Evolutionary conservation across 495 filamentous ascomycete genomes (phyloP).

Genomic region (Jackrogersella minutella): DNA sequence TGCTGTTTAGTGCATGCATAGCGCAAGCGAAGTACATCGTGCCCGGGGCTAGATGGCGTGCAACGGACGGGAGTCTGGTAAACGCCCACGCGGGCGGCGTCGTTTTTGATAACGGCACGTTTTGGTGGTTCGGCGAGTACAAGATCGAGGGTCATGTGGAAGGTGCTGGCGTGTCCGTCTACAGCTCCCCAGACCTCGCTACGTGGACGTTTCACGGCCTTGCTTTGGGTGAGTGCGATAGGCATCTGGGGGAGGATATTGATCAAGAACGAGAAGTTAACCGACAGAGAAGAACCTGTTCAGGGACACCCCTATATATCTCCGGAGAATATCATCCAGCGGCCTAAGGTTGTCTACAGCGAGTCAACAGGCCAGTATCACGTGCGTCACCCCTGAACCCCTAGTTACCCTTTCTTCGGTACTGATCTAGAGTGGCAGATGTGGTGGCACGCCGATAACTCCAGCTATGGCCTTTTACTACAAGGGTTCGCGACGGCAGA

Average conservation of each 20-base stretch:
- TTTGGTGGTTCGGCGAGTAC: slow-evolving; percentile 57
- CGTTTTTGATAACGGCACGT: slow-evolving; percentile 48
- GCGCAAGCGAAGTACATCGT: slow-evolving; percentile 53
- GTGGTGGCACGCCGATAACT: slow-evolving; percentile 60
- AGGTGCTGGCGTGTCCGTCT: slow-evolving; percentile 53
- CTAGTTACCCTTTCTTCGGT: neutral
- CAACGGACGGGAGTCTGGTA: slow-evolving; percentile 51
- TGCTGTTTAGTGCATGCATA: slow-evolving; percentile 28
- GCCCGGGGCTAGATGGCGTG: slow-evolving; percentile 54
- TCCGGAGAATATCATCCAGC: slow-evolving; percentile 51
- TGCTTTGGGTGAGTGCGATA: slow-evolving; percentile 43
- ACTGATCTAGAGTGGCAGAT: slow-evolving; percentile 44
- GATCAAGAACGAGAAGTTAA: slow-evolving; percentile 4
- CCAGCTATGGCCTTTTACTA: slow-evolving; percentile 52
- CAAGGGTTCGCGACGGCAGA: slow-evolving; percentile 53
- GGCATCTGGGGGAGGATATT: neutral
- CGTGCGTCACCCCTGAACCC: slow-evolving; percentile 33
- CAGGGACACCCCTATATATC: slow-evolving; percentile 48
- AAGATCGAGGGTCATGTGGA: slow-evolving; percentile 53
- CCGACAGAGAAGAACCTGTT: slow-evolving; percentile 42
- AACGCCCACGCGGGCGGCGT: slow-evolving; percentile 56
- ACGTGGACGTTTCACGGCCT: slow-evolving; percentile 53
- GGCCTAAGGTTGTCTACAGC: slow-evolving; percentile 56
- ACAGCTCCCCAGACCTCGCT: slow-evolving; percentile 52
- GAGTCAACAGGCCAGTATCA: slow-evolving; percentile 48